A percentile compares a stretch with the other conserved stretches of the same genome.
Conservation (phyloP, 352 stramenopile species). For the Globisporangium iwayamae region DNA sequence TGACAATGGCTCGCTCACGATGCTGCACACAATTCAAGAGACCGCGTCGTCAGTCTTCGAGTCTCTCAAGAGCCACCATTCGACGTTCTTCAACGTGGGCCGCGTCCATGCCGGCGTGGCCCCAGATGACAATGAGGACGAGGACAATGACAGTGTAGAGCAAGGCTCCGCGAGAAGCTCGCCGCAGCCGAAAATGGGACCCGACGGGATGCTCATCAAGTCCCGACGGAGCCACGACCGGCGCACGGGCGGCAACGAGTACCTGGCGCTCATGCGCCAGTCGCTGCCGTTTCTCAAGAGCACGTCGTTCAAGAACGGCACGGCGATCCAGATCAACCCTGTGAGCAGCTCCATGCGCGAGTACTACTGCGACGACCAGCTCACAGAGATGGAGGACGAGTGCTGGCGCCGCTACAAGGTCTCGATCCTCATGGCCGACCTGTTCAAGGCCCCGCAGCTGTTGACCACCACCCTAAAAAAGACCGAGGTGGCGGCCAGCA, state of each 20-base stretch:
- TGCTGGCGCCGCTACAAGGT: slow-evolving; percentile 74
- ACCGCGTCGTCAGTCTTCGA: neutral
- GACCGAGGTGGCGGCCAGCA: neutral
- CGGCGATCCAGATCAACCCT: slow-evolving; percentile 48
- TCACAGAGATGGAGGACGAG: slow-evolving; percentile 63
- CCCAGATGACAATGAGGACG: neutral
- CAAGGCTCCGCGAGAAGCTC: neutral
- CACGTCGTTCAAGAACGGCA: slow-evolving; percentile 47
- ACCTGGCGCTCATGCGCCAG: slow-evolving; percentile 11
- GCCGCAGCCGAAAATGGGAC: neutral
- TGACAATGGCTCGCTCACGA: neutral
- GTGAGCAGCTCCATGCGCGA: slow-evolving; percentile 45
- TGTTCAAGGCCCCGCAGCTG: slow-evolving; percentile 18
- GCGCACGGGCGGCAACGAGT: slow-evolving; percentile 6
- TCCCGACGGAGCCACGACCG: slow-evolving; percentile 1
- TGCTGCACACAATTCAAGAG: slow-evolving; percentile 4
- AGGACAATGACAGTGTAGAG: neutral
- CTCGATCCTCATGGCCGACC: slow-evolving; percentile 52
- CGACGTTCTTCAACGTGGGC: slow-evolving; percentile 8
- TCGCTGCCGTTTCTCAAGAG: slow-evolving; percentile 31
- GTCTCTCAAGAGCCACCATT: neutral
- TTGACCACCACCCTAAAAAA: neutral
- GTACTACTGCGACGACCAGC: slow-evolving; percentile 41
- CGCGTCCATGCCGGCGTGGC: slow-evolving; percentile 11
- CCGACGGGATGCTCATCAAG: slow-evolving; percentile 8